Evolutionary conservation across 2,329 filamentous ascomycete genomes (phyloP).

Genomic region (Aspergillus unguis): DNA sequence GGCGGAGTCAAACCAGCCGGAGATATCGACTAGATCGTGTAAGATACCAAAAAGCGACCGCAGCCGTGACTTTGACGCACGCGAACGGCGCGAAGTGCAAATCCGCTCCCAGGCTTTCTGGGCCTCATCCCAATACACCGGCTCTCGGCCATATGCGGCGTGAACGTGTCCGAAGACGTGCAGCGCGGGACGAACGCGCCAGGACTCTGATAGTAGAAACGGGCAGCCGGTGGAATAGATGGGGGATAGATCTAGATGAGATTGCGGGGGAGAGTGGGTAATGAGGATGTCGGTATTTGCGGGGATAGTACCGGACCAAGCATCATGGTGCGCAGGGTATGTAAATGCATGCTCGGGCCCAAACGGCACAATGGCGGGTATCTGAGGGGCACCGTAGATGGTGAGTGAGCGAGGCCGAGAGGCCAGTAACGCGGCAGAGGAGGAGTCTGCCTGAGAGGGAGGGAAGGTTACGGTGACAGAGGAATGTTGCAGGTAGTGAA

Average conservation of each 20-base stretch:
- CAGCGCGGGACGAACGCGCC: slow-evolving; percentile 68
- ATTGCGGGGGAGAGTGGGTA: slow-evolving; percentile 74
- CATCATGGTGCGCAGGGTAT: slow-evolving; percentile 62
- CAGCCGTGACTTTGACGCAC: slow-evolving; percentile 24
- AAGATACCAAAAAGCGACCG: slow-evolving; percentile 27
- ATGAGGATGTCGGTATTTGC: slow-evolving; percentile 71
- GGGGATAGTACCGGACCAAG: slow-evolving; percentile 71
- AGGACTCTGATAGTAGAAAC: slow-evolving; percentile 66
- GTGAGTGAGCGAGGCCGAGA: slow-evolving; percentile 57
- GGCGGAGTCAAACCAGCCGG: slow-evolving; percentile 48
- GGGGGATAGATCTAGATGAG: slow-evolving; percentile 59
- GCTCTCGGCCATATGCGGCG: slow-evolving; percentile 66
- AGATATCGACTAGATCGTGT: slow-evolving; percentile 35
- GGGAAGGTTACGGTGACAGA: slow-evolving; percentile 47
- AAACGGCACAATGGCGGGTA: slow-evolving; percentile 66
- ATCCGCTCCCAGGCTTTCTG: slow-evolving; percentile 71
- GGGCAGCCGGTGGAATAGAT: slow-evolving; percentile 67
- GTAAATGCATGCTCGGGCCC: slow-evolving; percentile 72
- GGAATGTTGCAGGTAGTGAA: slow-evolving; percentile 74
- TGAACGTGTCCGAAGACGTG: slow-evolving; percentile 88
- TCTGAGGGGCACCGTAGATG: slow-evolving; percentile 77
- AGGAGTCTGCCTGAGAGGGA: slow-evolving; percentile 39
- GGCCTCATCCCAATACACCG: slow-evolving; percentile 70
- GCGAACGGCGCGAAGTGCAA: slow-evolving; percentile 38
- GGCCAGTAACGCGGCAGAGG: slow-evolving; percentile 42